Evolutionary conservation across 805 yeast genomes (phyloP).

Genomic region (Metschnikowia gruessii): DNA sequence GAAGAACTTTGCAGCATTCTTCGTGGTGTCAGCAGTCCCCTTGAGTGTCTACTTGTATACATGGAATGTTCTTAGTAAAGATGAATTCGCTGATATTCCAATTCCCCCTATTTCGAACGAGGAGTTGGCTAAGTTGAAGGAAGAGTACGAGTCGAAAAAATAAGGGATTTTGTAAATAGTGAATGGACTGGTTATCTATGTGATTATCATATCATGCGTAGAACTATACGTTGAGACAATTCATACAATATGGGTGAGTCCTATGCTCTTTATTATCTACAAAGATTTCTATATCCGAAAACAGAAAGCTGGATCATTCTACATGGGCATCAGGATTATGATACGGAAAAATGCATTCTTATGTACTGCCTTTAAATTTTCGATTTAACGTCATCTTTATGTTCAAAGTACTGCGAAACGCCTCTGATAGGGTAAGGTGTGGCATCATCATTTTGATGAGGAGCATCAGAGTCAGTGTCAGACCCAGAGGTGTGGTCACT

Average conservation of each 20-base stretch:
- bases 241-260: background rate
- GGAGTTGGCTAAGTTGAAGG: slow-evolving; percentile 67
- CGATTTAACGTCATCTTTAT: background rate
- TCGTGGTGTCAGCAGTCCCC: slow-evolving; percentile 59
- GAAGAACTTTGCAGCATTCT: slow-evolving; percentile 66
- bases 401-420: slow-evolving; percentile 15
- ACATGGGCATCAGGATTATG: too few relatives aligned
- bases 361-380: background rate
- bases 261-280: too few relatives aligned
- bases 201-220: background rate
- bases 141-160: slow-evolving; percentile 60
- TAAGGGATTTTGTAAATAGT: slow-evolving; percentile 8
- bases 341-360: too few relatives aligned
- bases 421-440: slow-evolving; percentile 21
- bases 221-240: background rate
- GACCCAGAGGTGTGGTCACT: background rate
- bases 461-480: background rate
- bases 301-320: too few relatives aligned
- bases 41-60: slow-evolving; percentile 65
- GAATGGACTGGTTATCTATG: slow-evolving; percentile 6
- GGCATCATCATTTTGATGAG: background rate
- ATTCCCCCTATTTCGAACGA: slow-evolving; percentile 86
- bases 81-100: slow-evolving; percentile 89
- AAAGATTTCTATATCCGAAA: too few relatives aligned
- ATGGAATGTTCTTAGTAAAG: slow-evolving; percentile 61